Conservation (phyloP, 805 yeast species). For the Hanseniaspora guilliermondii region DNA sequence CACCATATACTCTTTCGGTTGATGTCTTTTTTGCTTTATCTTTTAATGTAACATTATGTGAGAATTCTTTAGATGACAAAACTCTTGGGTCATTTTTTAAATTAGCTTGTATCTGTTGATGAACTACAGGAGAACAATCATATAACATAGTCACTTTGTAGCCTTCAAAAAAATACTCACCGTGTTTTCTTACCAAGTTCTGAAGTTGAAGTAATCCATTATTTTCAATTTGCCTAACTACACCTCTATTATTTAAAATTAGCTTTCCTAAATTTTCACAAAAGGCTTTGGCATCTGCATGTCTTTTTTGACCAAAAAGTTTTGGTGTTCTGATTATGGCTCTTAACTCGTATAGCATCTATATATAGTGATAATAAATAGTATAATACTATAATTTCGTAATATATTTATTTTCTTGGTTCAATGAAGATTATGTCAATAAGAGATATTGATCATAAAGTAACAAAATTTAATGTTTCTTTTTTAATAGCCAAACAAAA, state of each 20-base stretch:
- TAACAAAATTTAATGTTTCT: too few relatives aligned
- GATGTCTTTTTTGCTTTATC: neutral
- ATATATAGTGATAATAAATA: neutral
- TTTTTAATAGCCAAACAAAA: too few relatives aligned
- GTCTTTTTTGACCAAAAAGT: slow-evolving; percentile 42
- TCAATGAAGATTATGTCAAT: too few relatives aligned
- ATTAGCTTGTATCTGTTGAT: slow-evolving; percentile 69
- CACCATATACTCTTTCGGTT: neutral
- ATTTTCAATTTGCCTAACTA: slow-evolving; percentile 70
- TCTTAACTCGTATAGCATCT: slow-evolving; percentile 78
- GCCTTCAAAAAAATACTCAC: slow-evolving; percentile 83
- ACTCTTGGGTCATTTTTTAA: slow-evolving; percentile 83
- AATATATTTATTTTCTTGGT: too few relatives aligned
- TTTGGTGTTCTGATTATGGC: slow-evolving; percentile 63
- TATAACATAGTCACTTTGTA: slow-evolving; percentile 76
- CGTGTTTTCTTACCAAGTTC: slow-evolving; percentile 67
- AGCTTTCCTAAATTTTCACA: slow-evolving; percentile 66
- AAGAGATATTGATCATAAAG: too few relatives aligned
- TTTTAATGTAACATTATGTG: neutral
- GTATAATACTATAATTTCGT: neutral
- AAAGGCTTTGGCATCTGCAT: slow-evolving; percentile 51
- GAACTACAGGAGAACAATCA: slow-evolving; percentile 77
- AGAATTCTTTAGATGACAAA: slow-evolving; percentile 4
- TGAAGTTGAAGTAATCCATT: slow-evolving; percentile 73
- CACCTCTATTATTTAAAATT: slow-evolving; percentile 81